These are phyloP conservation scores for Trametopsis cervina DNA, from an alignment of 768 basidiomycete species.

Conservation along the genomic window DNA sequence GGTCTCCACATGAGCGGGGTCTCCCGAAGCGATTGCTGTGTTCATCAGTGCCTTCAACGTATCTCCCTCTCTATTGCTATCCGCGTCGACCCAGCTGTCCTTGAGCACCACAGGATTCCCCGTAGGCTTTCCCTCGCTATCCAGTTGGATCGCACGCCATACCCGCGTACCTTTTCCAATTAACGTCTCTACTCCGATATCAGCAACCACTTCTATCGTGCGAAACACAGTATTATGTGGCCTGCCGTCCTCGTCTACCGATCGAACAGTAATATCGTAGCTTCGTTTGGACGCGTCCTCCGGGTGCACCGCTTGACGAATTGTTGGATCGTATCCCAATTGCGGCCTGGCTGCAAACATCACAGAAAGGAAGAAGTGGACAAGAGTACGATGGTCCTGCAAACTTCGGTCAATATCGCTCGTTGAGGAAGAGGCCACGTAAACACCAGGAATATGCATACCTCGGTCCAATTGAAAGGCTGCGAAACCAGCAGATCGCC, in stretches of 20 bases:
- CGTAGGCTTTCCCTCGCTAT: not conserved
- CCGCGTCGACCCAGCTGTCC: constrained; percentile 8
- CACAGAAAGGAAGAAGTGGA: too few species aligned
- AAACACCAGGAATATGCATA: too few species aligned
- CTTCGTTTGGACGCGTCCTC: too few species aligned
- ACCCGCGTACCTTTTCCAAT: constrained; percentile 8
- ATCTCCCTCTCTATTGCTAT: not conserved
- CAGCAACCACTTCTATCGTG: constrained; percentile 2
- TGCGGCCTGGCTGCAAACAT: too few species aligned
- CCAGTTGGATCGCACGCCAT: not conserved
- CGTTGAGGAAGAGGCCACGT: too few species aligned
- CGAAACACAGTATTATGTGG: too few species aligned
- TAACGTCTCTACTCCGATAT: constrained; percentile 1
- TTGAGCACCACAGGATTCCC: constrained; percentile 6
- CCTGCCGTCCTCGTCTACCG: too few species aligned
- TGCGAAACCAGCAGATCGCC: constrained; percentile 14
- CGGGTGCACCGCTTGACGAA: too few species aligned
- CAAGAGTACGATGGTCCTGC: too few species aligned
- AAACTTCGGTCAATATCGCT: too few species aligned
- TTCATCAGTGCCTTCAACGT: not conserved
- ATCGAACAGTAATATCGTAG: too few species aligned
- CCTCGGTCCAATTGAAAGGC: constrained; percentile 15
- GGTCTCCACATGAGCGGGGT: not conserved
- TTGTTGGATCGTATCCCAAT: too few species aligned
- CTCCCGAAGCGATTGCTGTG: not conserved